These are phyloP conservation scores for Penicillium griseofulvum DNA, from an alignment of 2,329 filamentous ascomycete species.

Conservation along the genomic window DNA sequence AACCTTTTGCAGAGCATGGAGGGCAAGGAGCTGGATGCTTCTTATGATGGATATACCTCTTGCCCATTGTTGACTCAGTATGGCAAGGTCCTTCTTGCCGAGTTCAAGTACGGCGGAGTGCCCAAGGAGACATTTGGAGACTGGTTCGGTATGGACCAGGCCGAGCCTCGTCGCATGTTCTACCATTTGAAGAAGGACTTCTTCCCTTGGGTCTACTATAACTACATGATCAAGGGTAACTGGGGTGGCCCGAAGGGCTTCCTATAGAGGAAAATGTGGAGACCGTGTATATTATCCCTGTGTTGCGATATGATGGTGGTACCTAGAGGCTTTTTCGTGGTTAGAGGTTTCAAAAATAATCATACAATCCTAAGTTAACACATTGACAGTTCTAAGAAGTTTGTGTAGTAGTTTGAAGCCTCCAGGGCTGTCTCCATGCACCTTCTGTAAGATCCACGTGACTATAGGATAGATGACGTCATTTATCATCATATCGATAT, in stretches of 20 bases:
- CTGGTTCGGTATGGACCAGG: constrained; percentile 58
- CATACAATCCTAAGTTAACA: background rate
- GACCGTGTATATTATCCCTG: constrained; percentile 2
- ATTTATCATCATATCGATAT: background rate
- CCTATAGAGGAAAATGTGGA: constrained; percentile 10
- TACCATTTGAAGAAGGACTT: constrained; percentile 66
- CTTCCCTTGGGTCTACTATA: constrained; percentile 65
- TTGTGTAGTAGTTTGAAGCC: background rate
- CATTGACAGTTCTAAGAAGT: background rate
- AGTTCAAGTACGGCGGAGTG: constrained; percentile 63
- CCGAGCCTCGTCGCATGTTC: constrained; percentile 54
- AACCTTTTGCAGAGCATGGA: constrained; percentile 50
- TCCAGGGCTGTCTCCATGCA: too few species aligned
- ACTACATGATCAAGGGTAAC: constrained; percentile 59
- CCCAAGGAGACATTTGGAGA: constrained; percentile 62
- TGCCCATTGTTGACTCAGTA: constrained; percentile 57
- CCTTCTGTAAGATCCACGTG: background rate
- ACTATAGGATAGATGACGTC: background rate
- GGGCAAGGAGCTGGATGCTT: constrained; percentile 45
- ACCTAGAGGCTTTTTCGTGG: background rate
- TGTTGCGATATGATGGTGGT: background rate
- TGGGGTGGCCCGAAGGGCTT: constrained; percentile 62
- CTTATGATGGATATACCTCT: constrained; percentile 57
- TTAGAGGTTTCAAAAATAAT: background rate
- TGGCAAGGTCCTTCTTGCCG: constrained; percentile 62